Conservation (phyloP, 805 yeast species). For the Kurtzmaniella fragi region DNA sequence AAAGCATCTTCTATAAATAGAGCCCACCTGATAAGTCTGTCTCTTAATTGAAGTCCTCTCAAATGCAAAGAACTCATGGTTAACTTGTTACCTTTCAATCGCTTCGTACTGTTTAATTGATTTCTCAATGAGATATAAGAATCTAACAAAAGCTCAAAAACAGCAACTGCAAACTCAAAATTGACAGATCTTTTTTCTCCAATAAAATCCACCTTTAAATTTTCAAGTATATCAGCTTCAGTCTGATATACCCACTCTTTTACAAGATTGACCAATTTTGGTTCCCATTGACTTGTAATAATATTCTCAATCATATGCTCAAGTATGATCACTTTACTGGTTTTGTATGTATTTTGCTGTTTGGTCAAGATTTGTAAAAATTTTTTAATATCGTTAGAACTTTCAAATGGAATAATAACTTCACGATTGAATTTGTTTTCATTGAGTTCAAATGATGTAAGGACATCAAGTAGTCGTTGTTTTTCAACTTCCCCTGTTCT, state of each 20-base stretch:
- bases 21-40: slow-evolving; percentile 48
- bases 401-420: slow-evolving; percentile 7
- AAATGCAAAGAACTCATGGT: slow-evolving; percentile 30
- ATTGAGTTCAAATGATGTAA: slow-evolving; percentile 2
- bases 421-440: slow-evolving; percentile 1
- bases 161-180: slow-evolving; percentile 27
- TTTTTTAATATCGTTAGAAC: slow-evolving; percentile 7
- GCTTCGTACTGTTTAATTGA: slow-evolving; percentile 13
- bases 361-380: slow-evolving; percentile 7
- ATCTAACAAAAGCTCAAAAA: slow-evolving; percentile 46
- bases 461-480: slow-evolving; percentile 4
- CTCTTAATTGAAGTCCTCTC: slow-evolving; percentile 32
- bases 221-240: slow-evolving; percentile 16
- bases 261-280: slow-evolving; percentile 25
- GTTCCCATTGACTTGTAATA: slow-evolving; percentile 35
- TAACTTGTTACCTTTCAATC: slow-evolving; percentile 21
- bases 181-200: neutral
- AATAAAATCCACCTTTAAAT: slow-evolving; percentile 1
- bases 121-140: slow-evolving; percentile 26
- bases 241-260: slow-evolving; percentile 29
- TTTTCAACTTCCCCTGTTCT: slow-evolving; percentile 6
- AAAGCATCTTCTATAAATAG: slow-evolving; percentile 24
- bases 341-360: no score
- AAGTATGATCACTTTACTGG: no score
- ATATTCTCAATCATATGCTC: slow-evolving; percentile 9